These are phyloP conservation scores for Cucurbita moschata DNA, from an alignment of 306 rosid genomes.

Conservation along the genomic window DNA sequence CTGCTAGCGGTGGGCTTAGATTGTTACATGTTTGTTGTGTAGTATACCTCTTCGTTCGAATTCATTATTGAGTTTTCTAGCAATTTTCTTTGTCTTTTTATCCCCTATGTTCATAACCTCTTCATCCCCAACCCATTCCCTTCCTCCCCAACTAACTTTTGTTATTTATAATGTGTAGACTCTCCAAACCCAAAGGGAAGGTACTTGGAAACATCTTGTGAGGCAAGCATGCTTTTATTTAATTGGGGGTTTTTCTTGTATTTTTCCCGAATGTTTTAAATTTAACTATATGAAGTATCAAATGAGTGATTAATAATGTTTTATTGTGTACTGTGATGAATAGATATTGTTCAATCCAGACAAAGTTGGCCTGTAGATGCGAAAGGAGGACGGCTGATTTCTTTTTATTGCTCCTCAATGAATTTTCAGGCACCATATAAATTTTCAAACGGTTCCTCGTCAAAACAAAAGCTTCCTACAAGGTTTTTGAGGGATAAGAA, in stretches of 20 bases:
- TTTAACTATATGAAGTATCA: background rate
- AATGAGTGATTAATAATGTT: background rate
- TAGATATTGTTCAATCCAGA: slow-evolving; percentile 26
- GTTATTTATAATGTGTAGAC: slow-evolving; percentile 22
- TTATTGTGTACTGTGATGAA: background rate
- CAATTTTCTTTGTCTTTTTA: background rate
- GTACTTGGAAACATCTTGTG: slow-evolving; percentile 23
- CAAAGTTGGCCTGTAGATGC: slow-evolving; percentile 22
- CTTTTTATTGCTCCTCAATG: slow-evolving; percentile 22
- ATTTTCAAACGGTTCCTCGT: slow-evolving; percentile 24
- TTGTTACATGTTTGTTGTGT: background rate
- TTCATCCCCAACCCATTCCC: background rate
- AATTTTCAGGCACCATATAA: slow-evolving; percentile 37
- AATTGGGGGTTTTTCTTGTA: background rate
- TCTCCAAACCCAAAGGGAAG: slow-evolving; percentile 16
- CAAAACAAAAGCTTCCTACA: slow-evolving; percentile 12
- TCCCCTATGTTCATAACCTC: background rate
- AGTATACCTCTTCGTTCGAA: background rate
- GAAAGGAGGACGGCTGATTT: slow-evolving; percentile 17
- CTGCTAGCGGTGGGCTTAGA: too few relatives aligned
- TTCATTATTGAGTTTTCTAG: background rate
- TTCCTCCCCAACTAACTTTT: background rate
- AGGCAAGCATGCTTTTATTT: slow-evolving; percentile 29
- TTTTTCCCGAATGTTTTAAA: background rate
- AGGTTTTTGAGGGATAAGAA: slow-evolving; percentile 34